Evolutionary conservation across 371 early-diverging fungal species (phyloP).

Genomic region (Caulochytrium protostelioides): DNA sequence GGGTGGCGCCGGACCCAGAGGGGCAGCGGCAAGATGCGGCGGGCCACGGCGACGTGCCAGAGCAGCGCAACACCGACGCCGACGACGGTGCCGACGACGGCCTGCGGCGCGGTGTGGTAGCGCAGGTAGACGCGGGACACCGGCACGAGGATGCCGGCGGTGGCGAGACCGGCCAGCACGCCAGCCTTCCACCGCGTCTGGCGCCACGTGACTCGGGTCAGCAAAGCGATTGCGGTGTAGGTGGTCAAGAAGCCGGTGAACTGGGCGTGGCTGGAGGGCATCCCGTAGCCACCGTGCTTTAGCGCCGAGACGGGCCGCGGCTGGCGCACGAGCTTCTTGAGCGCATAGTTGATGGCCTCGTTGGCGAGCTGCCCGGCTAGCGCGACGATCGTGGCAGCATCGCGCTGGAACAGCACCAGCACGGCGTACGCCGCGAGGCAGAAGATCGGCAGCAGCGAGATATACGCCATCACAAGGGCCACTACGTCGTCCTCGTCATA

Average conservation of each 20-base stretch:
- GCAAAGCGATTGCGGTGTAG: conserved; percentile 20
- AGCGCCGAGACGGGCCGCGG: conserved; percentile 31
- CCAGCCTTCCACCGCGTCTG: not conserved
- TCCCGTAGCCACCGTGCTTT: conserved; percentile 59
- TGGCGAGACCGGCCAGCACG: conserved; percentile 10
- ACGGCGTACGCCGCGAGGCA: conserved; percentile 59
- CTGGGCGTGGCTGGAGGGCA: conserved; percentile 83
- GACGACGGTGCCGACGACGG: conserved; percentile 37
- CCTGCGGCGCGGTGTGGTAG: conserved; percentile 61
- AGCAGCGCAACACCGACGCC: conserved; percentile 35
- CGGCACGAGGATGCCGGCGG: conserved; percentile 14
- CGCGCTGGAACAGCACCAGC: conserved; percentile 47
- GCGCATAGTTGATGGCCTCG: conserved; percentile 44
- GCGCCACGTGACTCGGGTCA: not conserved
- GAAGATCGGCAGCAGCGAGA: conserved; percentile 54
- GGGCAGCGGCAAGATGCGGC: conserved; percentile 3
- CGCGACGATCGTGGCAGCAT: conserved; percentile 45
- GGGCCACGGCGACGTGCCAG: conserved; percentile 30
- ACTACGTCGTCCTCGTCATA: conserved; percentile 33
- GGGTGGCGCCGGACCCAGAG: not conserved
- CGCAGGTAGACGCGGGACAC: conserved; percentile 51
- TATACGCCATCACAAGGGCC: conserved; percentile 33
- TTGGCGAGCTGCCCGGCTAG: conserved; percentile 56
- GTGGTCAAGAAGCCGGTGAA: conserved; percentile 69
- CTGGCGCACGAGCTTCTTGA: conserved; percentile 47